These are phyloP conservation scores for Cornus kousa DNA, from an alignment of 148 eudicot species.

Conservation along the genomic window DNA sequence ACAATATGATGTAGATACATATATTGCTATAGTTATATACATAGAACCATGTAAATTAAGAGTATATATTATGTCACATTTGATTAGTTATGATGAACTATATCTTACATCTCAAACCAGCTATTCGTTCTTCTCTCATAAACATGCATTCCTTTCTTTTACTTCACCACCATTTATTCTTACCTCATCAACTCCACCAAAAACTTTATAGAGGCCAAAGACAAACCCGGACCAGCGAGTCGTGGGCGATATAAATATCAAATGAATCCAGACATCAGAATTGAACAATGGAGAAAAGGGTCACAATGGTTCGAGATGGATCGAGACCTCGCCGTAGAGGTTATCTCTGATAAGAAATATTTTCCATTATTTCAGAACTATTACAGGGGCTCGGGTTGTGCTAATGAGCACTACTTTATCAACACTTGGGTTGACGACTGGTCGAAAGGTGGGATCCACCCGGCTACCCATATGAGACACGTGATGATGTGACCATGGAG, in stretches of 20 bases:
- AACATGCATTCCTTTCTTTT: slow-evolving; percentile 61
- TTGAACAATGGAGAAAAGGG: slow-evolving; percentile 58
- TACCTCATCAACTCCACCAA: slow-evolving; percentile 44
- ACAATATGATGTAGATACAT: too few relatives aligned
- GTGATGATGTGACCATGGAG: slow-evolving; percentile 13
- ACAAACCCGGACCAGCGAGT: slow-evolving; percentile 33
- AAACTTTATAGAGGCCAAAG: slow-evolving; percentile 37
- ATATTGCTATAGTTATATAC: too few relatives aligned
- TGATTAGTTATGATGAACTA: too few relatives aligned
- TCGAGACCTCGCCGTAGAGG: slow-evolving; percentile 37
- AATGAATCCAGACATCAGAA: slow-evolving; percentile 39
- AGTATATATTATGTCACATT: too few relatives aligned
- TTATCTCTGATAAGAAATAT: slow-evolving; percentile 33
- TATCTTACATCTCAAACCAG: slow-evolving; percentile 33
- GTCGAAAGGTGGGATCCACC: slow-evolving; percentile 37
- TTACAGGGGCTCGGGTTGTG: slow-evolving; percentile 43
- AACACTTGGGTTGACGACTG: slow-evolving; percentile 33
- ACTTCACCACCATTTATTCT: slow-evolving; percentile 49
- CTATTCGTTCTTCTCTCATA: slow-evolving; percentile 53
- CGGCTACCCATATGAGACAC: slow-evolving; percentile 23
- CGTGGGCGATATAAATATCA: slow-evolving; percentile 39
- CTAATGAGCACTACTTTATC: slow-evolving; percentile 34
- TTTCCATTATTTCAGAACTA: slow-evolving; percentile 31
- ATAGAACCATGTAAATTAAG: too few relatives aligned
- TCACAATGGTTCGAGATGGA: slow-evolving; percentile 60